Percentiles rank a stretch among this genome's conserved stretches.
Evolutionary conservation across 1,284 basidiomycete genomes (phyloP).

Genomic region (Bjerkandera adusta): DNA sequence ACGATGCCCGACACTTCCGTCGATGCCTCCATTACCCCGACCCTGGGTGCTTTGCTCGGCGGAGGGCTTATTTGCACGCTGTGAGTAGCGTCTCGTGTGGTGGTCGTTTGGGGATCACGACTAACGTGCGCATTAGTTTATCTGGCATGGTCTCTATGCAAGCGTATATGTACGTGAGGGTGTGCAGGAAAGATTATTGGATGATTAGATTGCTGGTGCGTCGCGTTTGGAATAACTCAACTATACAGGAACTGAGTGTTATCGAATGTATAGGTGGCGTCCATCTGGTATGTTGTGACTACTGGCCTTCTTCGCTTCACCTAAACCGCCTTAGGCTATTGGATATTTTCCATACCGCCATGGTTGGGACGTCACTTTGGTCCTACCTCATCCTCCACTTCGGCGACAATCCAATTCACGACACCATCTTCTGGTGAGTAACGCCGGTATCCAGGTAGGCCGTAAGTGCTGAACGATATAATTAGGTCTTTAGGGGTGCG

Average conservation of each 20-base stretch:
- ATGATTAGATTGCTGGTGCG: conserved; percentile 25
- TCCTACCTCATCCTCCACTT: conserved; percentile 23
- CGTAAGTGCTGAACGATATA: neutral
- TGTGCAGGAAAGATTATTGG: conserved; percentile 18
- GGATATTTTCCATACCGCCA: conserved; percentile 24
- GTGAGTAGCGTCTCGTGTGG: conserved; percentile 12
- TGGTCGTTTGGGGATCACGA: neutral
- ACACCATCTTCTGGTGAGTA: conserved; percentile 25
- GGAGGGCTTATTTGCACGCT: conserved; percentile 22
- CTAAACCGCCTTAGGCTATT: conserved; percentile 16
- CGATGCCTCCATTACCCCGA: conserved; percentile 18
- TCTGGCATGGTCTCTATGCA: conserved; percentile 23
- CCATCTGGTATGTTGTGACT: too few relatives aligned
- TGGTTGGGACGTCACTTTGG: conserved; percentile 24
- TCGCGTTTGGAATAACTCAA: too few relatives aligned
- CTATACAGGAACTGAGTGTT: too few relatives aligned
- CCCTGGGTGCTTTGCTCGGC: conserved; percentile 22
- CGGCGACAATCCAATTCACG: conserved; percentile 18
- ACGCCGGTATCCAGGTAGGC: neutral
- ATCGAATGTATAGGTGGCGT: too few relatives aligned
- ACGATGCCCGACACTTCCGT: conserved; percentile 2
- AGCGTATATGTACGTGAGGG: conserved; percentile 11
- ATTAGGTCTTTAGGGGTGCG: conserved; percentile 17
- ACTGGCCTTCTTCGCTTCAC: neutral
- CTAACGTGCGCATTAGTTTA: conserved; percentile 16